Evolutionary conservation across 495 filamentous ascomycete genomes (phyloP).

Genomic region (Penicillium cinerascens): DNA sequence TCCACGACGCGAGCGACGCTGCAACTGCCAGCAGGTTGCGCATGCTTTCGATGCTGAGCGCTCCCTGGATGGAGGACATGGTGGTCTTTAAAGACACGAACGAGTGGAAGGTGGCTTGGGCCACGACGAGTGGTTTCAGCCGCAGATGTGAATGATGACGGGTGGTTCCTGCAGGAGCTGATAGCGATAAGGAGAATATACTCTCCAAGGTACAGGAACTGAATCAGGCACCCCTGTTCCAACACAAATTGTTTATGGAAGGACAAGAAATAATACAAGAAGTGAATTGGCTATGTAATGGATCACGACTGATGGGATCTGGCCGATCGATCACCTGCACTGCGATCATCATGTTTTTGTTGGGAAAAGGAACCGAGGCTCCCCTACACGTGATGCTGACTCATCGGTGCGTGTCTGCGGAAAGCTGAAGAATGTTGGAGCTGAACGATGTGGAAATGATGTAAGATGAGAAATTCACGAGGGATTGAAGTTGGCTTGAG

Average conservation of each 20-base stretch:
- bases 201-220: background rate
- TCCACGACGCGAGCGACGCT: slow-evolving; percentile 46
- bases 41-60: slow-evolving; percentile 21
- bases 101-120: background rate
- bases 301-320: background rate
- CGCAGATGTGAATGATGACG: background rate
- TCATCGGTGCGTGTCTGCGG: background rate
- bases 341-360: slow-evolving; percentile 8
- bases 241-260: background rate
- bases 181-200: slow-evolving; percentile 10
- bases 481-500: too few relatives aligned
- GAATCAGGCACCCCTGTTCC: background rate
- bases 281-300: background rate
- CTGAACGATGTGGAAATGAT: background rate
- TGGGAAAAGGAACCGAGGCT: slow-evolving; percentile 14
- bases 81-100: background rate
- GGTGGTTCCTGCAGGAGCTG: background rate
- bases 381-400: slow-evolving; percentile 14
- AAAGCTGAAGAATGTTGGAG: background rate
- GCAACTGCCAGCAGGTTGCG: slow-evolving; percentile 21
- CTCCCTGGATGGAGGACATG: slow-evolving; percentile 2
- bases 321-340: slow-evolving; percentile 7
- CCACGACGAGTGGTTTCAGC: background rate
- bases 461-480: too few relatives aligned
- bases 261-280: background rate